Percentiles rank a stretch among this genome's conserved stretches.
phyloP scores from a whole-genome alignment of 805 yeast species.

The Cyberlindnera lachancei region DNA sequence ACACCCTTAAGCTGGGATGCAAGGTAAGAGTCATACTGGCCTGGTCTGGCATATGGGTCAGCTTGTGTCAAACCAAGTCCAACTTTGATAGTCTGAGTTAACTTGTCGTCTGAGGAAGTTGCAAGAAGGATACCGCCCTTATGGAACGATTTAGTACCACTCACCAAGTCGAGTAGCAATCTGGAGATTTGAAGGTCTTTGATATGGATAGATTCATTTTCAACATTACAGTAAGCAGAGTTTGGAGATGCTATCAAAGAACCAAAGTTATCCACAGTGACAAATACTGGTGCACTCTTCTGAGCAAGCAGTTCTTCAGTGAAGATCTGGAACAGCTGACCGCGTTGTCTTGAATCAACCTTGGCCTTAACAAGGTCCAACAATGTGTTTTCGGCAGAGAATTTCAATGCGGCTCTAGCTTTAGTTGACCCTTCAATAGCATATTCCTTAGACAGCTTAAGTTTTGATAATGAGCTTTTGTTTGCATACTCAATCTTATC shows the following conservation, averaged over 20 bases:
- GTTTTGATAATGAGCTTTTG: slow-evolving; percentile 27
- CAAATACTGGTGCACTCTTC: slow-evolving; percentile 44
- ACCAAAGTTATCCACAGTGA: slow-evolving; percentile 72
- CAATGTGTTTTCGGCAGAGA: slow-evolving; percentile 28
- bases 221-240: slow-evolving; percentile 53
- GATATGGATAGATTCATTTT: slow-evolving; percentile 49
- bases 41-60: slow-evolving; percentile 46
- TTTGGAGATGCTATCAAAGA: slow-evolving; percentile 45
- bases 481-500: slow-evolving; percentile 44
- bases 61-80: slow-evolving; percentile 46
- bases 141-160: slow-evolving; percentile 44
- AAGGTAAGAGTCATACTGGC: slow-evolving; percentile 46
- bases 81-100: slow-evolving; percentile 48
- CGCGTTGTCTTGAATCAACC: slow-evolving; percentile 31
- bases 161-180: slow-evolving; percentile 42
- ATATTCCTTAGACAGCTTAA: slow-evolving; percentile 28
- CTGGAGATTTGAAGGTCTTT: slow-evolving; percentile 58
- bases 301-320: slow-evolving; percentile 50
- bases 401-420: slow-evolving; percentile 24
- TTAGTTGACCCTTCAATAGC: slow-evolving; percentile 27
- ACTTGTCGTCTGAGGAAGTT: slow-evolving; percentile 46
- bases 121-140: slow-evolving; percentile 64
- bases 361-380: slow-evolving; percentile 36
- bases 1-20: slow-evolving; percentile 38
- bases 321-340: slow-evolving; percentile 43